Evolutionary conservation across 352 stramenopile species (phyloP).

Genomic region (Globisporangium cederbergense): DNA sequence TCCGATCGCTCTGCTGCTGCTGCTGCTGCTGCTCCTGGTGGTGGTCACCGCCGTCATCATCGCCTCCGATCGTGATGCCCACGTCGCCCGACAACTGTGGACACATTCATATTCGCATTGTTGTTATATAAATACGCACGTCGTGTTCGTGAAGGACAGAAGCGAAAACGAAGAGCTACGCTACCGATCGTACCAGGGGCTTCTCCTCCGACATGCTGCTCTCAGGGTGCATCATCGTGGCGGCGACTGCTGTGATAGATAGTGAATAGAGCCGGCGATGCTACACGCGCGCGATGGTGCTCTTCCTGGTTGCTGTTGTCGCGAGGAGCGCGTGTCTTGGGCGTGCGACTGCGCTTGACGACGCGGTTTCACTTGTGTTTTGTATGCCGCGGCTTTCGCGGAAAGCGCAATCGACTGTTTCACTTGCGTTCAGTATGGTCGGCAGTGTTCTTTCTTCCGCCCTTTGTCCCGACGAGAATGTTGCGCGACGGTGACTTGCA

Average conservation of each 20-base stretch:
- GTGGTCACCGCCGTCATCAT: conserved; percentile 6
- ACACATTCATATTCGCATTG: neutral
- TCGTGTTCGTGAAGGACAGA: conserved; percentile 2
- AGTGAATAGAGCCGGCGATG: neutral
- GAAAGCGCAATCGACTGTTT: conserved; percentile 2
- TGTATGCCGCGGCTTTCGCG: neutral
- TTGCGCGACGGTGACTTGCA: neutral
- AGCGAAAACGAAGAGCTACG: neutral
- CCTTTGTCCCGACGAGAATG: neutral
- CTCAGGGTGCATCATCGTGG: conserved; percentile 18
- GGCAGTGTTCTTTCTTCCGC: neutral
- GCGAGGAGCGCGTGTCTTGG: neutral
- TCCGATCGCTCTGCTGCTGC: conserved; percentile 38
- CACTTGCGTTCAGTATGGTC: conserved; percentile 14
- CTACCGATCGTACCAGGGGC: conserved; percentile 7
- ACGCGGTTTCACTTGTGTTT: conserved; percentile 12
- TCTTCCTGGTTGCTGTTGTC: neutral
- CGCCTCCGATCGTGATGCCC: conserved; percentile 40
- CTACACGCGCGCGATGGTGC: neutral
- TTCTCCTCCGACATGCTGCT: conserved; percentile 18
- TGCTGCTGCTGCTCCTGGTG: conserved; percentile 15
- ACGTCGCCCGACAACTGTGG: conserved; percentile 46
- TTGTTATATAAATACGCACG: neutral
- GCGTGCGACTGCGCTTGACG: conserved; percentile 2
- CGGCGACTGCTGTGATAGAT: neutral